These are phyloP conservation scores for Fusarium sp. DNA, from an alignment of 2,329 filamentous ascomycete species.

Conservation along the genomic window DNA sequence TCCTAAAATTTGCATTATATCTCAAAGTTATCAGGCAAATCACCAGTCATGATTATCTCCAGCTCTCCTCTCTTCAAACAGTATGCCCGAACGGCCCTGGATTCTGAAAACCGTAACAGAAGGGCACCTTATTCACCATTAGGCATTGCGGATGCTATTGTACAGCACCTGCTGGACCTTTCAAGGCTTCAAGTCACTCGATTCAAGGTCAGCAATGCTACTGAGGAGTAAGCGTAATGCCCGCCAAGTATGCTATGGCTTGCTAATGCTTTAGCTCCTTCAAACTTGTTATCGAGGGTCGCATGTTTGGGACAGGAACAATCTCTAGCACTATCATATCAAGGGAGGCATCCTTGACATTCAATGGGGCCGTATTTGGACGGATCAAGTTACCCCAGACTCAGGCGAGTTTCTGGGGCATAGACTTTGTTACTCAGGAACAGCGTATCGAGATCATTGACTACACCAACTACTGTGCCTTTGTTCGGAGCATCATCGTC, in stretches of 20 bases:
- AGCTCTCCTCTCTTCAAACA: slow-evolving; percentile 40
- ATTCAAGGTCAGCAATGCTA: slow-evolving; percentile 44
- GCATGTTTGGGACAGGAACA: slow-evolving; percentile 43
- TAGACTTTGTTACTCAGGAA: slow-evolving; percentile 38
- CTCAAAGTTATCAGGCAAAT: not conserved
- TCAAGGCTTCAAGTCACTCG: slow-evolving; percentile 41
- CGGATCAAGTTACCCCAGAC: slow-evolving; percentile 43
- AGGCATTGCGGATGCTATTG: slow-evolving; percentile 39
- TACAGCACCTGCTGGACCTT: slow-evolving; percentile 42
- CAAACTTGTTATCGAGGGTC: slow-evolving; percentile 41
- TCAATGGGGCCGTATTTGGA: slow-evolving; percentile 42
- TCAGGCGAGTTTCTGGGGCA: slow-evolving; percentile 41
- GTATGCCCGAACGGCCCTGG: slow-evolving; percentile 34
- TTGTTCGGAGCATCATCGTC: slow-evolving; percentile 44
- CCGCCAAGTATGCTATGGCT: not conserved
- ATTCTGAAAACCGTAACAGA: not conserved
- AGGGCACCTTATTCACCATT: slow-evolving; percentile 6
- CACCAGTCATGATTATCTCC: slow-evolving; percentile 34
- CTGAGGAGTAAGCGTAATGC: slow-evolving; percentile 39
- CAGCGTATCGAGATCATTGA: slow-evolving; percentile 44
- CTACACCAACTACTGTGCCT: slow-evolving; percentile 40
- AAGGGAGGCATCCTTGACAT: slow-evolving; percentile 43
- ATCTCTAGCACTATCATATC: slow-evolving; percentile 43
- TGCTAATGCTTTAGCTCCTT: slow-evolving; percentile 40
- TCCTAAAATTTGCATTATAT: not conserved